Percentiles rank a stretch among this genome's conserved stretches.
phyloP scores from a whole-genome alignment of 1,284 basidiomycete species.

The Naganishia liquefaciens region DNA sequence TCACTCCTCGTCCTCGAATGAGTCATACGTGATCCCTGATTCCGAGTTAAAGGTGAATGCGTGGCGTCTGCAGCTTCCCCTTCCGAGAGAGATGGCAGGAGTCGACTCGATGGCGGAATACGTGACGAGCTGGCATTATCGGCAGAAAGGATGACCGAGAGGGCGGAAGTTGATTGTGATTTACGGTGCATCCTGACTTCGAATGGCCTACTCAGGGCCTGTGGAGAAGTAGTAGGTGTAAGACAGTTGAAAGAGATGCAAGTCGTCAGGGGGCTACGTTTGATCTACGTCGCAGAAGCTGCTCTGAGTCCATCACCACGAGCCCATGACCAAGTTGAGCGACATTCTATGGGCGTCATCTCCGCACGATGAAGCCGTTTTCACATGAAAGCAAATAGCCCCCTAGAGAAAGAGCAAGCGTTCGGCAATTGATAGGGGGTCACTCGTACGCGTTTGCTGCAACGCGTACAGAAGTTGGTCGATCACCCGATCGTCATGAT shows the following conservation, averaged over 20 bases:
- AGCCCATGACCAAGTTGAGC: constrained; percentile 6
- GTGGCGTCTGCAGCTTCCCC: neutral
- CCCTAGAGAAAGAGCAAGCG: neutral
- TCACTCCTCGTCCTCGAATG: constrained; percentile 24
- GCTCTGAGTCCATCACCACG: neutral
- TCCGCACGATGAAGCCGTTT: neutral
- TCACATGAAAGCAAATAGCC: neutral
- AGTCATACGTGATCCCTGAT: constrained; percentile 3
- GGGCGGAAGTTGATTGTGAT: constrained; percentile 25
- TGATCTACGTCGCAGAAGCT: too few relatives aligned
- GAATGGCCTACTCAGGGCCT: too few relatives aligned
- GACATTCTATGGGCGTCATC: constrained; percentile 28
- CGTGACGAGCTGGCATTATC: neutral
- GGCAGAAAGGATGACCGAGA: constrained; percentile 22
- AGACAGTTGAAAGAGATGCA: too few relatives aligned
- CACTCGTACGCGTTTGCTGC: neutral
- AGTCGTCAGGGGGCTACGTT: too few relatives aligned
- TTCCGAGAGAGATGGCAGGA: neutral
- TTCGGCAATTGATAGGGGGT: neutral
- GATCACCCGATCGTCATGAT: neutral
- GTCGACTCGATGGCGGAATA: neutral
- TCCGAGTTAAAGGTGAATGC: neutral
- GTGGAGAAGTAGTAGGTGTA: too few relatives aligned
- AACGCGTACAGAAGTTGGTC: neutral
- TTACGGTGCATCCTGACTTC: constrained; percentile 11